Base-by-base conservation (phyloP, 2,329 filamentous ascomycete species). In the Metarhizium album region DNA sequence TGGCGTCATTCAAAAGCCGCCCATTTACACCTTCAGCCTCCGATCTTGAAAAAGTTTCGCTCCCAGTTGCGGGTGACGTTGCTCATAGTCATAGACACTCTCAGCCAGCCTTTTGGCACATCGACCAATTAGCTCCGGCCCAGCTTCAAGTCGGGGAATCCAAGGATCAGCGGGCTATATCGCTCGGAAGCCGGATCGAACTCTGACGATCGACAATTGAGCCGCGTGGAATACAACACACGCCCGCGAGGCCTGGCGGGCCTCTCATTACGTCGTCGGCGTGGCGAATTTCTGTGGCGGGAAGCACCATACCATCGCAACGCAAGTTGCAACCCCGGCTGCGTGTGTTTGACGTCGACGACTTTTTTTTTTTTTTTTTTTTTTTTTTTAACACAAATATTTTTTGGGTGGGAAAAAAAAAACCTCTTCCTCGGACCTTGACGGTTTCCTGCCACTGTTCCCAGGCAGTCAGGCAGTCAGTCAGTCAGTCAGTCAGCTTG, bases 131-230 rank as follows among this genome's bases (percentile, higher is more conserved):
- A 35, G 33, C 33, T 35, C 33, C 4, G 33, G 7, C 14, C 6
- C 2, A 20, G 16, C n/a, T 18, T 7, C 42, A 27, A 29, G 27
- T 29, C 27, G 27, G 11, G 27, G 27, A 3, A n/a, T 20, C 38
- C 38, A 4, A 42, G 18, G 18, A 9, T 11, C 47, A 8, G 31
- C 29, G 27, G 29, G 48, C 8, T 29, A 20, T 29, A 14, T n/a
- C 27, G 22, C 18, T 20, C 48, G 42, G 31, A 46, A 31, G 22
- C 8, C 48, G 42, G 42, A 50, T 50, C 43, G 23, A 35, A 33
- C 20, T 47, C 43, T n/a, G 48, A 33, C 24, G 47, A 45, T 45
- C n/a, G 35, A 46, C 31, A n/a, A 46, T 38, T 46, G 33, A 49
- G 46, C 20, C 22, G 20, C 40, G 22, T 14, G 40, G 40, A 24